A percentile compares a stretch with the other conserved stretches of the same genome.
phyloP scores from a whole-genome alignment of 2,329 filamentous ascomycete genomes.

The Lasiodiplodia gonubiensis region DNA sequence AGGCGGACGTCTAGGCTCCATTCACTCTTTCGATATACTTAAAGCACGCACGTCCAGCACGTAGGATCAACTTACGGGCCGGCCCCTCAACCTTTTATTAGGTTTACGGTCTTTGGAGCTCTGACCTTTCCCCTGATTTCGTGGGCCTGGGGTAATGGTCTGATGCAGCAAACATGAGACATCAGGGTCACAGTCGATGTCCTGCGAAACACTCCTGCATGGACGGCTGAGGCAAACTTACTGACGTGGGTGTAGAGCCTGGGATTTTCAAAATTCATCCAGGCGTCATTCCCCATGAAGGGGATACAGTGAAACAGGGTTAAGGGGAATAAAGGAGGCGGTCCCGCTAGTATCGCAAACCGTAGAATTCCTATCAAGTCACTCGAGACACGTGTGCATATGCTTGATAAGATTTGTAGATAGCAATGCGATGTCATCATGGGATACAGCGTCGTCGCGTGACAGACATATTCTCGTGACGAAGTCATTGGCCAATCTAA shows the following conservation, averaged over 20 bases:
- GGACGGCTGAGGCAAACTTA: neutral
- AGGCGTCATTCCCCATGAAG: no score
- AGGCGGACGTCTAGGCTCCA: neutral
- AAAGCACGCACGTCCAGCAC: neutral
- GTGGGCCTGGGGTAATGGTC: neutral
- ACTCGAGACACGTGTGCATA: neutral
- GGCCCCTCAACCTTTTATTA: neutral
- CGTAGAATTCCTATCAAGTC: neutral
- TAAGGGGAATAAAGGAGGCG: neutral
- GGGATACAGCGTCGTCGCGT: neutral
- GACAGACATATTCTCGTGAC: slow-evolving; percentile 2
- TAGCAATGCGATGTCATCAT: neutral
- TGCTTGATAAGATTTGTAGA: neutral
- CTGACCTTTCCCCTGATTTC: neutral
- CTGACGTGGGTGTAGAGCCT: no score
- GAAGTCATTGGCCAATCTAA: slow-evolving; percentile 15
- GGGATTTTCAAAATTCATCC: no score
- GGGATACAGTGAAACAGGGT: neutral
- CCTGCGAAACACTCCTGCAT: neutral
- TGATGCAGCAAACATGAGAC: neutral
- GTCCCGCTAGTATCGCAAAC: neutral
- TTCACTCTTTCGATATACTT: neutral
- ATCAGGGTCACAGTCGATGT: neutral
- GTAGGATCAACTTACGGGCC: neutral
- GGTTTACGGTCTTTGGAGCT: neutral